phyloP scores from a whole-genome alignment of 345 rosid species.

The Hypericum androsaemum region DNA sequence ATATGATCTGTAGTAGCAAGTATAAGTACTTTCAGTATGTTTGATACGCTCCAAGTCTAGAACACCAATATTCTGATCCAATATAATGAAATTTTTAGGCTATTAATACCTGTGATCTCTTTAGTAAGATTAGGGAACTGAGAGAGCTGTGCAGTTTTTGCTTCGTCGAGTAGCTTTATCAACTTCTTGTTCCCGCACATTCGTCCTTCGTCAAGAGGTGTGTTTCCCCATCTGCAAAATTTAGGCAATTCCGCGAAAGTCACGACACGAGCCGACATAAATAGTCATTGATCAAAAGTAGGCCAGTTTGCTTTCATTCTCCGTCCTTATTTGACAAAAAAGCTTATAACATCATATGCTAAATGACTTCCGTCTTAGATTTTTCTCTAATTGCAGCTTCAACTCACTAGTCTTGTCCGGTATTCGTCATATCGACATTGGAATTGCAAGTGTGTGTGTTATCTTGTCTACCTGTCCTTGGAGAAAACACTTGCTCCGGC shows the following conservation, averaged over 20 bases:
- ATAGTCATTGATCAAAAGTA: no score
- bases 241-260: neutral
- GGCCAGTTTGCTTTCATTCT: no score
- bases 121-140: constrained; percentile 24
- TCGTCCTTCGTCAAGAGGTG: constrained; percentile 65
- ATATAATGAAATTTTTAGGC: neutral
- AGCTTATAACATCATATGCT: no score
- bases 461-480: constrained; percentile 59
- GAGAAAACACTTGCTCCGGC: constrained; percentile 70
- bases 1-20: constrained; percentile 29
- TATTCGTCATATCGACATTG: no score
- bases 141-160: constrained; percentile 35
- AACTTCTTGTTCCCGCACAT: constrained; percentile 73
- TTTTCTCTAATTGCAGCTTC: no score
- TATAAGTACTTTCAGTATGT: no score
- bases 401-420: no score
- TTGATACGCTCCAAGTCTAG: no score
- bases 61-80: no score
- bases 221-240: constrained; percentile 71
- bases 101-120: constrained; percentile 37
- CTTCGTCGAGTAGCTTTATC: constrained; percentile 65
- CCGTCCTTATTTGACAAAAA: no score
- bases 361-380: no score
- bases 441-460: neutral
- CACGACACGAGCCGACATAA: no score